Evolutionary conservation across 805 yeast species (phyloP).

Genomic region (Nakazawaea laoshanensis): DNA sequence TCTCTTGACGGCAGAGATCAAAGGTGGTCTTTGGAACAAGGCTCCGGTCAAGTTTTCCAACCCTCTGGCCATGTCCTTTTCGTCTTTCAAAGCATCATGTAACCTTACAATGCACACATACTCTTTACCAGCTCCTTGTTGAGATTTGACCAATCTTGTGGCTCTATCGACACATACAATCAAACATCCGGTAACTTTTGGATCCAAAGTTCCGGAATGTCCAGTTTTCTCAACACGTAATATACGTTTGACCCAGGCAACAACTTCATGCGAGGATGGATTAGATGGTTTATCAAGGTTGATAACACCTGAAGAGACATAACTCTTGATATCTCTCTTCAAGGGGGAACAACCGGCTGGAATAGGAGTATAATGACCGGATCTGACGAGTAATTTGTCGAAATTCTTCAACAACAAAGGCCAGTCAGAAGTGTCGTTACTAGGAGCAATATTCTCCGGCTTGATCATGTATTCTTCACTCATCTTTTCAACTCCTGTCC

Average conservation of each 20-base stretch:
- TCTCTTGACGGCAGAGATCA: conserved; percentile 97
- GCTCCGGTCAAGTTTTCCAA: conserved; percentile 97
- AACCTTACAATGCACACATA: conserved; percentile 95
- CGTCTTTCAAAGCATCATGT: conserved; percentile 88
- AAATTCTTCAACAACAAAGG: conserved; percentile 89
- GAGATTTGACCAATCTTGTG: conserved; percentile 94
- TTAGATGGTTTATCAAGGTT: conserved; percentile 97
- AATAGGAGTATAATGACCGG: conserved; percentile 96
- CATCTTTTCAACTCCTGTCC: conserved; percentile 25
- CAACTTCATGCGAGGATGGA: conserved; percentile 98
- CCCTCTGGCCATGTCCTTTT: conserved; percentile 74
- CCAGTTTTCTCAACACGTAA: conserved; percentile 96
- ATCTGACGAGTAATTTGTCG: conserved; percentile 89
- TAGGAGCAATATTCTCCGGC: conserved; percentile 75
- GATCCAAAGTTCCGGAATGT: conserved; percentile 98
- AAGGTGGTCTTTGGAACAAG: conserved; percentile 97
- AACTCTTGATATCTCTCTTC: conserved; percentile 86
- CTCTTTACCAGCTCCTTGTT: conserved; percentile 99
- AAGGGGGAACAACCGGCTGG: conserved; percentile 93
- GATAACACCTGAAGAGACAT: conserved; percentile 91
- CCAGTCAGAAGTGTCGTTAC: conserved; percentile 89
- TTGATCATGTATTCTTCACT: conserved; percentile 71
- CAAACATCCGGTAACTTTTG: conserved; percentile 93
- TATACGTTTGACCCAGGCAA: conserved; percentile 97
- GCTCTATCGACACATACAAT: conserved; percentile 98